Conservation (phyloP, 2,329 filamentous ascomycete genomes). For the Lachnellula occidentalis region DNA sequence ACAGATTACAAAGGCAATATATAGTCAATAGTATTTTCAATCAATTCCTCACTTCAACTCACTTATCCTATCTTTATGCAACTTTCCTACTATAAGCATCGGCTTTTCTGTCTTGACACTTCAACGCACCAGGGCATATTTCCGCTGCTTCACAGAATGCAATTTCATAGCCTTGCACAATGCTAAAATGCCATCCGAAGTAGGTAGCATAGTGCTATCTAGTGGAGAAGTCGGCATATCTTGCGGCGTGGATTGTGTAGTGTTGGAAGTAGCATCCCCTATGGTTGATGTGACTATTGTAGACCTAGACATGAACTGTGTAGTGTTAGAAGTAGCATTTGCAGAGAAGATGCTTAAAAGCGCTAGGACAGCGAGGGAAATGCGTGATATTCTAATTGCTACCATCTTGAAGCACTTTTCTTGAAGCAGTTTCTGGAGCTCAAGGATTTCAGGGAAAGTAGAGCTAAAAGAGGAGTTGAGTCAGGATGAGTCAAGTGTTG, state of each 20-base stretch:
- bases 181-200: slow-evolving; percentile 56
- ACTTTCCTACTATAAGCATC: too few species aligned
- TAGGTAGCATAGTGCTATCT: slow-evolving; percentile 64
- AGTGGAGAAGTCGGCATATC: slow-evolving; percentile 70
- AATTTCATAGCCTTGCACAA: slow-evolving; percentile 68
- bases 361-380: neutral
- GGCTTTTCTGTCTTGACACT: too few species aligned
- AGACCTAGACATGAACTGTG: slow-evolving; percentile 59
- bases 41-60: too few species aligned
- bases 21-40: too few species aligned
- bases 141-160: slow-evolving; percentile 62
- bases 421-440: neutral
- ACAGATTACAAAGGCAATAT: too few species aligned
- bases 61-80: too few species aligned
- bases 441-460: neutral
- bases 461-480: neutral
- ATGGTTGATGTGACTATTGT: too few species aligned
- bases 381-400: slow-evolving; percentile 3
- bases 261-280: slow-evolving; percentile 11
- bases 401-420: slow-evolving; percentile 3
- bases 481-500: neutral
- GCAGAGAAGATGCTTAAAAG: slow-evolving; percentile 8
- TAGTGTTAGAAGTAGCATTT: slow-evolving; percentile 8
- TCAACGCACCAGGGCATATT: too few species aligned
- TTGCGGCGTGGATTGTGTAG: slow-evolving; percentile 57